Conservation (phyloP, 2,329 filamentous ascomycete genomes). For the Exophiala calicioides region DNA sequence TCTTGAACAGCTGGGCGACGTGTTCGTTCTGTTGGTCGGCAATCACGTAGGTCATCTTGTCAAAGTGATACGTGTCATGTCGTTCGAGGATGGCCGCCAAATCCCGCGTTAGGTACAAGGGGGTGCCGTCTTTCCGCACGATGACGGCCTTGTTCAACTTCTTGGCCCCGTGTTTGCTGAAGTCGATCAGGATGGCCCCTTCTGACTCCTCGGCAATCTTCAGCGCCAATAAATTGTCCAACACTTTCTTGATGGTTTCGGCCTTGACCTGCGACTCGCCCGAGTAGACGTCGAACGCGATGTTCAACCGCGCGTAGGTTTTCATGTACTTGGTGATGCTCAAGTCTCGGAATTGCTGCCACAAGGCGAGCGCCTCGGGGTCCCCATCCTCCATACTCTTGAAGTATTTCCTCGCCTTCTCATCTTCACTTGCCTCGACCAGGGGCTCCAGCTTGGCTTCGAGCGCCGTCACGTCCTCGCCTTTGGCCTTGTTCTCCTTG, state of each 20-base stretch:
- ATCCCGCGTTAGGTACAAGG: slow-evolving; percentile 69
- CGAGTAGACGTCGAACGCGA: slow-evolving; percentile 66
- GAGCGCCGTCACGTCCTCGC: slow-evolving; percentile 50
- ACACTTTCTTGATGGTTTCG: slow-evolving; percentile 63
- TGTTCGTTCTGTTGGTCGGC: slow-evolving; percentile 66
- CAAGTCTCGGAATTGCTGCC: slow-evolving; percentile 64
- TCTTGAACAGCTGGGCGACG: slow-evolving; percentile 65
- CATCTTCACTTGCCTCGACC: slow-evolving; percentile 57
- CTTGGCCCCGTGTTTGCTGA: slow-evolving; percentile 66
- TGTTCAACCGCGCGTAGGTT: slow-evolving; percentile 65
- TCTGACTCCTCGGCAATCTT: slow-evolving; percentile 65
- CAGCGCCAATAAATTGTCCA: slow-evolving; percentile 59
- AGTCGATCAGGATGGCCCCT: slow-evolving; percentile 68
- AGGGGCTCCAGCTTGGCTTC: slow-evolving; percentile 48
- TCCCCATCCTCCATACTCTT: slow-evolving; percentile 68
- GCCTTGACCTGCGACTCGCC: slow-evolving; percentile 68
- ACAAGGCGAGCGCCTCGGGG: slow-evolving; percentile 59
- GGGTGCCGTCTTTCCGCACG: slow-evolving; percentile 67
- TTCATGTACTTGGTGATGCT: slow-evolving; percentile 66
- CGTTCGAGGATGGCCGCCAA: slow-evolving; percentile 67
- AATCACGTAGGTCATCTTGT: slow-evolving; percentile 70
- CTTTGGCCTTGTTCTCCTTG: slow-evolving; percentile 50
- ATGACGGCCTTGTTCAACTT: slow-evolving; percentile 69
- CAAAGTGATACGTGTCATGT: slow-evolving; percentile 62
- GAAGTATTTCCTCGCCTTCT: slow-evolving; percentile 57